These are phyloP conservation scores for Akanthomyces uredinophilus DNA, from an alignment of 2,329 filamentous ascomycete species.

Conservation along the genomic window DNA sequence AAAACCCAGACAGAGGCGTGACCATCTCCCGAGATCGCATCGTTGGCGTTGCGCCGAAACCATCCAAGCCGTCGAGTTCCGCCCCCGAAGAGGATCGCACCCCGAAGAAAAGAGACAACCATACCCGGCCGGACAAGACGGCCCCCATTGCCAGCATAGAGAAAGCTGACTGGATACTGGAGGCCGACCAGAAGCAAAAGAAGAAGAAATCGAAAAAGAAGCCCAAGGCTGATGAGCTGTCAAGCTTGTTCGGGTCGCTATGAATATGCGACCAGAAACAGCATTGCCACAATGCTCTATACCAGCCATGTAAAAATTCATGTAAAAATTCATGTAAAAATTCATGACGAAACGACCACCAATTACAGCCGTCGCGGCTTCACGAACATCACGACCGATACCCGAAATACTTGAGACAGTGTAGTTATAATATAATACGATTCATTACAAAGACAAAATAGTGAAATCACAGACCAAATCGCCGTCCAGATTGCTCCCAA, in stretches of 20 bases:
- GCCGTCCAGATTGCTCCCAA: background rate
- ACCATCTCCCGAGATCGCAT: constrained; percentile 24
- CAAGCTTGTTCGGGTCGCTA: constrained; percentile 64
- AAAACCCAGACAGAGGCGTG: constrained; percentile 24
- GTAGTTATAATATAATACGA: background rate
- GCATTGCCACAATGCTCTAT: background rate
- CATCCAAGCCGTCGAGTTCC: background rate
- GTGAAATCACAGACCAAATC: background rate
- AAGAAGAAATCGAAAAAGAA: constrained; percentile 50
- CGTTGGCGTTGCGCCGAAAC: background rate
- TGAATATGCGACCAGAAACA: background rate
- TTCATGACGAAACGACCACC: background rate
- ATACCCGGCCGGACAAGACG: constrained; percentile 29
- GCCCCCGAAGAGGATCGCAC: background rate
- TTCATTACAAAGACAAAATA: constrained; percentile 3
- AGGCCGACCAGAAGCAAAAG: constrained; percentile 26
- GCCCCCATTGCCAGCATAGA: constrained; percentile 19
- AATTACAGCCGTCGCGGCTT: background rate
- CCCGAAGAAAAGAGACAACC: background rate
- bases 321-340: background rate
- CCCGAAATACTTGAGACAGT: background rate
- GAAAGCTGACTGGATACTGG: background rate
- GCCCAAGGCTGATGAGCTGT: constrained; percentile 60
- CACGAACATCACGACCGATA: too few relatives aligned
- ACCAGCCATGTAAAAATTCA: background rate